Base-by-base conservation (phyloP, 306 rosid species). In the Abrus pulchellus region DNA sequence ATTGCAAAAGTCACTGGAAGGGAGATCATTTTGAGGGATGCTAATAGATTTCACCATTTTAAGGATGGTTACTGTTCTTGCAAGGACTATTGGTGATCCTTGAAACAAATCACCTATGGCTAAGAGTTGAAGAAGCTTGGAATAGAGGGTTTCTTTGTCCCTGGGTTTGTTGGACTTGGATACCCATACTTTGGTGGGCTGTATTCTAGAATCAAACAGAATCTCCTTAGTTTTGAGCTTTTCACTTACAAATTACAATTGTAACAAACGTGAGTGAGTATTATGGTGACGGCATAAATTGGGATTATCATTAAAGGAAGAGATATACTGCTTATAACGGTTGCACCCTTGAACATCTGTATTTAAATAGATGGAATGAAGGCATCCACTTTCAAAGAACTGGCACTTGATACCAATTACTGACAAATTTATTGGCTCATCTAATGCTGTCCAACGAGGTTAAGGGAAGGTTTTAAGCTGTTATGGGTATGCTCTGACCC, bases 11-110 rank as follows among this genome's bases (percentile, higher is more conserved):
- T 92, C 53, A 85, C 93, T 7, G 94, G 88, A 70, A 88, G 94
- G 81, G 94, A 90, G 83, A 92, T 92, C 75, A 84, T 87, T 56
- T 61, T 92, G 81, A 92, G 94, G 89, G 94, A 90, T 80, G 90
- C 92, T 65, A 88, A 92, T 80, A 83, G 92, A 79, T 90, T 92
- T 87, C 97, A 90, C 77, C 92, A 90, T 87, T 92, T 92, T 56
- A 92, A 85, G 86, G 90, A 87, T 75, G 97, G 91, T 33, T 36
- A 63, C 76, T 90, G 94, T 85, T 90, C 94, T 82, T 92, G 94
- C 80, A 79, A 74, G 83, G 97, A 92, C 84, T 92, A 80, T 81
- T 92, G 97, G 97, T 88, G 81, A 84, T 75, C 80, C 41, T 59
- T 11, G 56, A 54, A 85, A 70, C 57, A 52, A 29, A 63, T 14